phyloP scores from a whole-genome alignment of 768 basidiomycete species.

The Lactarius quietus region DNA sequence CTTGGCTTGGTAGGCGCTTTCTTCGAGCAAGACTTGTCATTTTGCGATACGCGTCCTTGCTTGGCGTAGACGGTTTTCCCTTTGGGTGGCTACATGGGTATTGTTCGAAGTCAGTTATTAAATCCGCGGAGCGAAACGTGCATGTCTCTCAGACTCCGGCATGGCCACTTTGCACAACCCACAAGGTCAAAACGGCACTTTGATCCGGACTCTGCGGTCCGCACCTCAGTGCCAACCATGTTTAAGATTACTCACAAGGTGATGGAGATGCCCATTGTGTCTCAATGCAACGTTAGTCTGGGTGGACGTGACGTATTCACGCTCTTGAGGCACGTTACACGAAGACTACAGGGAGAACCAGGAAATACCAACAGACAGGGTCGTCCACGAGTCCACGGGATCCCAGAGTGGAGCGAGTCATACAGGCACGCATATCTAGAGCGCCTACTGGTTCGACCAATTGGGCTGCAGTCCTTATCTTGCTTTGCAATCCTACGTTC shows the following conservation, averaged over 20 bases:
- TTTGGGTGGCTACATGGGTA: neutral
- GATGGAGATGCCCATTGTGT: neutral
- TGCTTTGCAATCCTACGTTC: neutral
- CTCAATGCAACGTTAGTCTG: neutral
- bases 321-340: neutral
- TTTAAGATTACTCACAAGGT: neutral
- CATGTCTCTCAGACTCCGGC: neutral
- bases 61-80: neutral
- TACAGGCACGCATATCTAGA: neutral
- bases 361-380: neutral
- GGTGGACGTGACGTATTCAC: neutral
- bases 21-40: neutral
- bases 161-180: neutral
- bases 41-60: neutral
- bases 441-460: neutral
- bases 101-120: neutral
- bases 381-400: neutral
- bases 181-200: neutral
- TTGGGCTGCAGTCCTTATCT: neutral
- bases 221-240: neutral
- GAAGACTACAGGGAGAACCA: neutral
- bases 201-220: neutral
- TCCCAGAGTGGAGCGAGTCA: neutral
- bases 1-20: neutral
- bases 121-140: neutral